Evolutionary conservation across 2,329 filamentous ascomycete genomes (phyloP).

Genomic region (Lecanoromycetidae sp.): DNA sequence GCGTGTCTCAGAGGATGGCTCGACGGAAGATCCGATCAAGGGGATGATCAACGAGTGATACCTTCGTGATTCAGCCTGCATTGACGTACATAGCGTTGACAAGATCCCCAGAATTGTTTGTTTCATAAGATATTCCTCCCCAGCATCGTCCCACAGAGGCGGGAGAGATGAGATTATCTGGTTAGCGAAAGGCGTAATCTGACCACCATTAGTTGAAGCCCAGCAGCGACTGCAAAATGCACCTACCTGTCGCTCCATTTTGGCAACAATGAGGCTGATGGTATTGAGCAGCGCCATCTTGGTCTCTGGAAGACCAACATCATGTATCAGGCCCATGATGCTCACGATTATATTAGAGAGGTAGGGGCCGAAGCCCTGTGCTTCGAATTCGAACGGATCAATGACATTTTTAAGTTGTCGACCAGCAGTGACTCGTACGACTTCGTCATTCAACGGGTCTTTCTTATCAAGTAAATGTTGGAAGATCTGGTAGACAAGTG

Average conservation of each 20-base stretch:
- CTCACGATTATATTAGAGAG: slow-evolving; percentile 60
- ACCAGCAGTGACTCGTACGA: slow-evolving; percentile 83
- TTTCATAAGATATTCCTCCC: slow-evolving; percentile 84
- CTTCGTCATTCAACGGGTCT: slow-evolving; percentile 73
- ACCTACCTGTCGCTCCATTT: slow-evolving; percentile 61
- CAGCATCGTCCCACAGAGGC: slow-evolving; percentile 70
- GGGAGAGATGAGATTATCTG: slow-evolving; percentile 72
- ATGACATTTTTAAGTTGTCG: slow-evolving; percentile 69
- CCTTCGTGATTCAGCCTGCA: slow-evolving; percentile 63
- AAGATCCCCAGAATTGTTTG: slow-evolving; percentile 83
- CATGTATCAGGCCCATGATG: slow-evolving; percentile 65
- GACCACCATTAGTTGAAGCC: neutral
- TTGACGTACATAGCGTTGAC: slow-evolving; percentile 69
- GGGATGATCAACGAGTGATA: slow-evolving; percentile 75
- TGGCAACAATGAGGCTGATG: slow-evolving; percentile 64
- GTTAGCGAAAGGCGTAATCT: slow-evolving; percentile 57
- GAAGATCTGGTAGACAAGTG: slow-evolving; percentile 77
- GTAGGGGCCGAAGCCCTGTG: slow-evolving; percentile 63
- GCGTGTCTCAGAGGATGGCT: slow-evolving; percentile 59
- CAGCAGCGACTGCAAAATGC: neutral
- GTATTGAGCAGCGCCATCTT: slow-evolving; percentile 85
- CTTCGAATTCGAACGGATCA: slow-evolving; percentile 72
- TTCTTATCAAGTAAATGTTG: slow-evolving; percentile 68
- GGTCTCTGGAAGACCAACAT: slow-evolving; percentile 72
- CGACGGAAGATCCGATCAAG: slow-evolving; percentile 66